Base-by-base conservation (phyloP, 2,329 filamentous ascomycete species). In the Calonectria multiphialidica region DNA sequence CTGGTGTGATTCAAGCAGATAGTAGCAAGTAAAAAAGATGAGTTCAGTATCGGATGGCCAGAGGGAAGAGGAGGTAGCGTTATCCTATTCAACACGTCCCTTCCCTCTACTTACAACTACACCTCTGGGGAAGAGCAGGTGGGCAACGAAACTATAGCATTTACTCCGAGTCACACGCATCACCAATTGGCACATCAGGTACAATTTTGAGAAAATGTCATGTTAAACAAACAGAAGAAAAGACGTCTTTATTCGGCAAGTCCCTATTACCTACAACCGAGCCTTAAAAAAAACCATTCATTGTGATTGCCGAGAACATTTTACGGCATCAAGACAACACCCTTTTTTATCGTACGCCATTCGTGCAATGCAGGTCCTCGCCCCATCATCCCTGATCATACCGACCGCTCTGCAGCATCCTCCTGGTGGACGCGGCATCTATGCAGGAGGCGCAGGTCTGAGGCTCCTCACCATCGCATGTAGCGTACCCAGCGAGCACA, bases 311-410 rank as follows among this genome's bases (percentile, higher is more conserved):
- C 63, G 42, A 49, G 62, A 66, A 67, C 66, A 61, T 71, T 70
- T 66, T 59, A 45, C 69, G 59, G 61, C 59, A 71, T 72, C 70
- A 79, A 75, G 76, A 33, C 72, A 69, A 78, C 74, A 68, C 68
- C 68, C 68, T 62, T 82, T 86, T 84, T 84, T 82, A 83, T 84
- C 76, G 74, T 84, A 86, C 87, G 87, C 87, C 86, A 81, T 82
- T 81, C 79, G 88, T 87, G 86, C 87, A 88, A 86, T 85, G 82
- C 81, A 86, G 84, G 84, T 83, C 83, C 80, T 84, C 79, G 80
- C 84, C 85, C 86, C 85, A 82, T 88, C 87, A 88, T 88, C 84
- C 86, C 86, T 70, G 69, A 71, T 85, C 82, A 70, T 55, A 50
- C 66, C 59, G 72, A 53, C 73, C 74, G 73, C 74, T 72, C 64